Percentiles rank a stretch among this genome's conserved stretches.
Evolutionary conservation across 2,329 filamentous ascomycete genomes (phyloP).

Genomic region (Neonectria hederae): DNA sequence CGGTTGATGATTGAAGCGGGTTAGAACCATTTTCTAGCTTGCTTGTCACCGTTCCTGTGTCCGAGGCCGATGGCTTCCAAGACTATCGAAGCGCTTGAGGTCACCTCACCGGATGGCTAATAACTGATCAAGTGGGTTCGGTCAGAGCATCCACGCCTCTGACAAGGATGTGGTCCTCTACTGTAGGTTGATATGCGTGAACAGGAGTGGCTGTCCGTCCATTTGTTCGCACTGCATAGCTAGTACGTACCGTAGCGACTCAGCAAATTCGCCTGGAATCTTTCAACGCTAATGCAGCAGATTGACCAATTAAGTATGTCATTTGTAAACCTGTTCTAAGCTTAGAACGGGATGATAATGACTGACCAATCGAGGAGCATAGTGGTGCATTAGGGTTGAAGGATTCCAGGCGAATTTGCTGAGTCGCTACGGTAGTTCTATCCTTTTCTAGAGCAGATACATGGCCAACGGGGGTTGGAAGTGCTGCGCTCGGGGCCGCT

Average conservation of each 20-base stretch:
- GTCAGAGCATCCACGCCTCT: constrained; percentile 10
- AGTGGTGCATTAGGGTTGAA: too few relatives aligned
- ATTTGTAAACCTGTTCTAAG: too few relatives aligned
- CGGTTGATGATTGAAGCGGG: not conserved
- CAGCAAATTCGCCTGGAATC: too few relatives aligned
- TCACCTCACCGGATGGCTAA: constrained; percentile 19
- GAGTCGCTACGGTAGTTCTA: too few relatives aligned
- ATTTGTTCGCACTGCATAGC: not conserved
- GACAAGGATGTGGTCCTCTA: constrained; percentile 4
- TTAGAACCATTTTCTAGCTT: not conserved
- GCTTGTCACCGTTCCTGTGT: not conserved
- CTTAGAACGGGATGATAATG: too few relatives aligned
- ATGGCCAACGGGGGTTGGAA: constrained; percentile 1
- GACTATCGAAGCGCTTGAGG: constrained; percentile 24
- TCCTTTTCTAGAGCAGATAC: constrained; percentile 1
- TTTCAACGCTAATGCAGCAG: too few relatives aligned
- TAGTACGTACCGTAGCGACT: not conserved
- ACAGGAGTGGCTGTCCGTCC: constrained; percentile 1
- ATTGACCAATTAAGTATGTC: too few relatives aligned
- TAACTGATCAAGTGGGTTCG: constrained; percentile 24
- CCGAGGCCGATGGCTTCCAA: constrained; percentile 7
- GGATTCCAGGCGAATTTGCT: too few relatives aligned
- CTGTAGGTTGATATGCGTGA: not conserved
- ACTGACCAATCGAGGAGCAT: too few relatives aligned
- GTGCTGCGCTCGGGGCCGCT: constrained; percentile 11